These are phyloP conservation scores for Jamesozyma spencerorum DNA, from an alignment of 805 yeast genomes.

Conservation along the genomic window DNA sequence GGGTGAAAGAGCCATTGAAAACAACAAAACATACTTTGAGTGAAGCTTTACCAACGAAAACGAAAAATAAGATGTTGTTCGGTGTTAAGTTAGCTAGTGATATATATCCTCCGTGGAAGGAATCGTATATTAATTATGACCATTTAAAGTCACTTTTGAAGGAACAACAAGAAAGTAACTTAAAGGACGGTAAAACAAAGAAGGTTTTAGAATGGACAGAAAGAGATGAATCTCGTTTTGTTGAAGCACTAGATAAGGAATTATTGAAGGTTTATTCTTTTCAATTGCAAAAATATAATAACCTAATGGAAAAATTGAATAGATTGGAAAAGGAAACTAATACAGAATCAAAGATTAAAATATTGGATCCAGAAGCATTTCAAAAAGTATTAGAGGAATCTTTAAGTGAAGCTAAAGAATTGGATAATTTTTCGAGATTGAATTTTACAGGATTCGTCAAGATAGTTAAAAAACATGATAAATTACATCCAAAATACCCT, in stretches of 20 bases:
- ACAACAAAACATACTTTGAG: too few species aligned
- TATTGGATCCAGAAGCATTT: slow-evolving; percentile 52
- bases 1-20: too few species aligned
- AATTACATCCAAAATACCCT: slow-evolving; percentile 68
- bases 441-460: slow-evolving; percentile 93
- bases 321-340: slow-evolving; percentile 54
- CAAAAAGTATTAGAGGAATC: slow-evolving; percentile 65
- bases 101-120: slow-evolving; percentile 82
- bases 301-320: slow-evolving; percentile 54
- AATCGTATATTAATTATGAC: slow-evolving; percentile 58
- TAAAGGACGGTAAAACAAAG: slow-evolving; percentile 1
- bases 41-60: background rate
- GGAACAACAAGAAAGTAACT: slow-evolving; percentile 43
- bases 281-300: slow-evolving; percentile 58
- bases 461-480: slow-evolving; percentile 92
- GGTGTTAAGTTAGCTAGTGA: slow-evolving; percentile 77
- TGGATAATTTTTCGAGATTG: slow-evolving; percentile 82
- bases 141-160: slow-evolving; percentile 56
- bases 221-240: slow-evolving; percentile 62
- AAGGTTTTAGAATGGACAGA: slow-evolving; percentile 45
- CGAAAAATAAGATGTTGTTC: slow-evolving; percentile 54
- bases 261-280: slow-evolving; percentile 70
- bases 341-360: slow-evolving; percentile 25
- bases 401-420: slow-evolving; percentile 66
- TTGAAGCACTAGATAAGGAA: slow-evolving; percentile 54